A percentile compares a stretch with the other conserved stretches of the same genome.
phyloP scores from a whole-genome alignment of 2,329 filamentous ascomycete genomes.

The Sphaerulina vaccinii region DNA sequence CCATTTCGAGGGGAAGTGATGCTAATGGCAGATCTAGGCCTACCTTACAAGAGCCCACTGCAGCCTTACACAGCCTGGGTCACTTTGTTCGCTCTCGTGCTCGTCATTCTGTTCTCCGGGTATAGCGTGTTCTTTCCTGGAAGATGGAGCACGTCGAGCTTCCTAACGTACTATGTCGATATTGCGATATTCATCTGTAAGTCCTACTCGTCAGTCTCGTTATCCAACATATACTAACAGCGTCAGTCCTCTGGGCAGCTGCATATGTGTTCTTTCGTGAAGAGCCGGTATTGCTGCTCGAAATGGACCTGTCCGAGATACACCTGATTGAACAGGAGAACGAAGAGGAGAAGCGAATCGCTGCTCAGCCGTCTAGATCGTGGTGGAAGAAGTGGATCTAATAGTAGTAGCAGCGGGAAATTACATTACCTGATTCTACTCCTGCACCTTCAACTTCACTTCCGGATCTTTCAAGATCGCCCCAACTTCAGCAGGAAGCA shows the following conservation, averaged over 20 bases:
- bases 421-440: constrained; percentile 15
- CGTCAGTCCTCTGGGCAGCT: constrained; percentile 11
- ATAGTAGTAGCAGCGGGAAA: background rate
- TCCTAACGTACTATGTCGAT: constrained; percentile 24
- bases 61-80: constrained; percentile 59
- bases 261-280: constrained; percentile 5
- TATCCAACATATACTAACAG: background rate
- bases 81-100: constrained; percentile 54
- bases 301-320: constrained; percentile 22
- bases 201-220: background rate
- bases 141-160: constrained; percentile 36
- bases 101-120: constrained; percentile 67
- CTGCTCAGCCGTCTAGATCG: background rate
- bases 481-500: constrained; percentile 59
- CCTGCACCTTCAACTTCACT: constrained; percentile 34
- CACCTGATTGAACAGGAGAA: constrained; percentile 19
- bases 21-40: constrained; percentile 3
- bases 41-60: constrained; percentile 44
- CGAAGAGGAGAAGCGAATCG: constrained; percentile 4
- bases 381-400: constrained; percentile 20
- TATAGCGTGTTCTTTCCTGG: constrained; percentile 55
- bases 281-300: constrained; percentile 1
- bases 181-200: constrained; percentile 20
- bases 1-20: no score
- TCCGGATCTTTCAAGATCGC: constrained; percentile 51